phyloP scores from a whole-genome alignment of 352 stramenopile genomes.

The Pythium pectinolyticum region DNA sequence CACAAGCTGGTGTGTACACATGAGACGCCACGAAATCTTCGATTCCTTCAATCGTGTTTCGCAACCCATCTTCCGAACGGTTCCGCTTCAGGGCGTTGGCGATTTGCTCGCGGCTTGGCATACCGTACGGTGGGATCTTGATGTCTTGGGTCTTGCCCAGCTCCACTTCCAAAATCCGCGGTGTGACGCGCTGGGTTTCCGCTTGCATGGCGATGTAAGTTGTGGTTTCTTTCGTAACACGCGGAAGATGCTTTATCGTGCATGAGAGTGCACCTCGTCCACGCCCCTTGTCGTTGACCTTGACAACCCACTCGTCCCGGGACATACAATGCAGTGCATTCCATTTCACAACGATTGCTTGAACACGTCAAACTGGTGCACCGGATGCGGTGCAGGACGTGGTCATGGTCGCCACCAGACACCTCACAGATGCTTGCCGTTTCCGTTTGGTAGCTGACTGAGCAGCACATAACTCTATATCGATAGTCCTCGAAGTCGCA shows the following conservation, averaged over 20 bases:
- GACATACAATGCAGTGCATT: conserved; percentile 1
- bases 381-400: not conserved
- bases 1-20: not conserved
- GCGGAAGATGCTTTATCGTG: not conserved
- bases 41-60: conserved; percentile 3
- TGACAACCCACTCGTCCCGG: not conserved
- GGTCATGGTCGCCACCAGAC: conserved; percentile 1
- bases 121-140: not conserved
- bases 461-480: conserved; percentile 19
- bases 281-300: not conserved
- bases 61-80: not conserved
- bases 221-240: conserved; percentile 2
- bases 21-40: not conserved
- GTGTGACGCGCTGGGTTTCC: not conserved
- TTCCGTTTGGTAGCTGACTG: conserved; percentile 3
- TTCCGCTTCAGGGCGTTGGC: not conserved
- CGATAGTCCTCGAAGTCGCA: not conserved
- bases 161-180: not conserved
- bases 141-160: not conserved
- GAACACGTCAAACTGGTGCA: conserved; percentile 1
- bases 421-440: not conserved
- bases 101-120: not conserved
- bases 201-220: not conserved
- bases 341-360: not conserved
- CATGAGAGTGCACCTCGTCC: not conserved